These are phyloP conservation scores for Mycena leptocephala DNA, from an alignment of 768 basidiomycete species.

Conservation along the genomic window DNA sequence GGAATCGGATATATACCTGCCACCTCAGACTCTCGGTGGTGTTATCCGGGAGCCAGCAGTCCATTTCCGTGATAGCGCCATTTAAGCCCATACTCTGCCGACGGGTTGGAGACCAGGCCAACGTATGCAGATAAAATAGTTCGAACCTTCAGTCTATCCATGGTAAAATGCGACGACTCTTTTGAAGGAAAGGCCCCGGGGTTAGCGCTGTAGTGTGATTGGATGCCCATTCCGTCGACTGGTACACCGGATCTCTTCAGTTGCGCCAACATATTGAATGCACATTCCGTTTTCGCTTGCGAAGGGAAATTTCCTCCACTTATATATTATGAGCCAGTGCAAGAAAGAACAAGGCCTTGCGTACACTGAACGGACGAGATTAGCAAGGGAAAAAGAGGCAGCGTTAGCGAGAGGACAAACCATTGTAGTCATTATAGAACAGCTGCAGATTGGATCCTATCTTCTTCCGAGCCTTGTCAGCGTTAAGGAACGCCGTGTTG, in stretches of 20 bases:
- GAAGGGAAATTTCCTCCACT: constrained; percentile 35
- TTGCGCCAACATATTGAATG: constrained; percentile 27
- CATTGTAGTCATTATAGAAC: constrained; percentile 37
- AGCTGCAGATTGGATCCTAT: constrained; percentile 23
- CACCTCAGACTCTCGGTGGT: constrained; percentile 29
- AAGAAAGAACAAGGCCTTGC: not conserved
- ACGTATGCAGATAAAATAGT: not conserved
- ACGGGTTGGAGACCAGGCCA: not conserved
- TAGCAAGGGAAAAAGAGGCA: not conserved
- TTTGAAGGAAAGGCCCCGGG: constrained; percentile 34
- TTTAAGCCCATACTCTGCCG: constrained; percentile 25
- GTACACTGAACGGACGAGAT: constrained; percentile 22
- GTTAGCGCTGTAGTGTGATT: constrained; percentile 36
- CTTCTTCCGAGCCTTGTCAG: constrained; percentile 30
- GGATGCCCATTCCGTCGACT: constrained; percentile 34
- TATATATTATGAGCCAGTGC: not conserved
- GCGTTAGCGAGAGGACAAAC: not conserved
- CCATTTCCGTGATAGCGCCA: constrained; percentile 35
- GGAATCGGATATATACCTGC: constrained; percentile 15
- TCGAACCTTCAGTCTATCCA: constrained; percentile 34
- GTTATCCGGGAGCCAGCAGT: constrained; percentile 35
- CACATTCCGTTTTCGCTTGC: constrained; percentile 35
- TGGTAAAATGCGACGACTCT: constrained; percentile 34
- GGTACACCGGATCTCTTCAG: constrained; percentile 20
- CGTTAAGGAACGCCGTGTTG: constrained; percentile 34